phyloP scores from a whole-genome alignment of 177 flowering plant genomes.

The Vitis hybrid region DNA sequence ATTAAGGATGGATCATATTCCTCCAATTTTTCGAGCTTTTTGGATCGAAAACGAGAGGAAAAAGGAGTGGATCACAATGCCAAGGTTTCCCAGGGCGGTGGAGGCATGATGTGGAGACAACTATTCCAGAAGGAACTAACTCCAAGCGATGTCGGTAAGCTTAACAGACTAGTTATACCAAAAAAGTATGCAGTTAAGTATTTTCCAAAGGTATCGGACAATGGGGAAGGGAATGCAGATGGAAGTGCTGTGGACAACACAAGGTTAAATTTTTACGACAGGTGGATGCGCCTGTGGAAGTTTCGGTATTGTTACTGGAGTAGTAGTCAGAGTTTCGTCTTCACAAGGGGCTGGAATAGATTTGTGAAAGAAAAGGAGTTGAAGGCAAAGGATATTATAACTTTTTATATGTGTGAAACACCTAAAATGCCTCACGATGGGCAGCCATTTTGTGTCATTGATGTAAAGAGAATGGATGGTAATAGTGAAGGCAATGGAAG shows the following conservation, averaged over 20 bases:
- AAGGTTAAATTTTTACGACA: slow-evolving; percentile 41
- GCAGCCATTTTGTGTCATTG: slow-evolving; percentile 26
- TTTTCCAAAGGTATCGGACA: slow-evolving; percentile 34
- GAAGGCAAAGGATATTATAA: slow-evolving; percentile 39
- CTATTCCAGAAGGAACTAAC: slow-evolving; percentile 66
- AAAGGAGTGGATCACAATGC: not conserved
- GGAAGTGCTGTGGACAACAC: slow-evolving; percentile 19
- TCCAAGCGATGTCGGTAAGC: slow-evolving; percentile 73
- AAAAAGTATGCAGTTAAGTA: slow-evolving; percentile 48
- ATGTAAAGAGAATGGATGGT: too few species aligned
- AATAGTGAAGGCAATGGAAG: too few species aligned
- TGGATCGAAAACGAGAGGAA: slow-evolving; percentile 15
- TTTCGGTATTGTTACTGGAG: slow-evolving; percentile 69
- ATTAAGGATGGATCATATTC: slow-evolving; percentile 65
- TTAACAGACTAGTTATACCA: slow-evolving; percentile 64
- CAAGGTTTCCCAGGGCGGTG: slow-evolving; percentile 7
- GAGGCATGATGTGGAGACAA: slow-evolving; percentile 16
- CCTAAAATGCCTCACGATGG: not conserved
- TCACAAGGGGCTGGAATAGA: slow-evolving; percentile 64
- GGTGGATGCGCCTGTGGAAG: slow-evolving; percentile 42
- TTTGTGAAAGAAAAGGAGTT: slow-evolving; percentile 51
- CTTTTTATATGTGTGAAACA: slow-evolving; percentile 35
- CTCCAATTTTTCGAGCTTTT: slow-evolving; percentile 43
- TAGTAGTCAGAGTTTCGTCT: slow-evolving; percentile 68
- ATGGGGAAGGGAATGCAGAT: not conserved